Evolutionary conservation across 2,329 filamentous ascomycete genomes (phyloP), one percentile per base, ranked within the genome.

Genomic region (Calonectria pauciramosa): DNA sequence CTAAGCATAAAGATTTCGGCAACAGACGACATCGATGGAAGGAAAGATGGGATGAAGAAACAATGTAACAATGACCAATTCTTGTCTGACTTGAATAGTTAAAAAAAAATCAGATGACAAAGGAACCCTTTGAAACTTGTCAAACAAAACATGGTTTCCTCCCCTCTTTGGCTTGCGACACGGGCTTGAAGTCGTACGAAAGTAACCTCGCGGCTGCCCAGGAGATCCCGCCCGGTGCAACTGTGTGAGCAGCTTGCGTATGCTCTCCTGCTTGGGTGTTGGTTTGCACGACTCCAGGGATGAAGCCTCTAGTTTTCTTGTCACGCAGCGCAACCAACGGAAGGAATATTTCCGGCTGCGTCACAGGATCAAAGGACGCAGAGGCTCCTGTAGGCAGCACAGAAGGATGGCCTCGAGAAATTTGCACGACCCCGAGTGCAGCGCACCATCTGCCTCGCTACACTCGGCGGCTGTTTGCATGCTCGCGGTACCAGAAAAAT

Each of bases 1-100:
- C n/a, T 71, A 71, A 71, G 70, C 70, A 71, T 71, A 44, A 51
- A 13, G 34, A 26, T 56, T 65, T 28, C 26, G 34, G 52, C 51
- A 30, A 65, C 41, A 18, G 41, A 38, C 51, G 26, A 44, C 47
- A 44, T 28, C 60, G 20, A 47, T 16, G 7, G 18, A 10, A 18
- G 16, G 23, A 28, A 64, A n/a, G 23, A 32, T 38, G 56, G 13
- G 34, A 60, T 60, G 56, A 60, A 60, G 23, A 36, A 36, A 44
- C 18, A 47, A 47, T 47, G 54, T 18, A 28, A 13, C 56, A 18
- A 26, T 60, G 13, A 14, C 44, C 44, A n/a, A 47, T 47, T 47
- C 44, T 23, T 47, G 44, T 10, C 20, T 23, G 44, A 47, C n/a
- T 23, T 47, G 44, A 13, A 9, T n/a, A 14, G 3, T n/a, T 18